phyloP scores from a whole-genome alignment of 768 basidiomycete genomes.

The Mycena haematopus region DNA sequence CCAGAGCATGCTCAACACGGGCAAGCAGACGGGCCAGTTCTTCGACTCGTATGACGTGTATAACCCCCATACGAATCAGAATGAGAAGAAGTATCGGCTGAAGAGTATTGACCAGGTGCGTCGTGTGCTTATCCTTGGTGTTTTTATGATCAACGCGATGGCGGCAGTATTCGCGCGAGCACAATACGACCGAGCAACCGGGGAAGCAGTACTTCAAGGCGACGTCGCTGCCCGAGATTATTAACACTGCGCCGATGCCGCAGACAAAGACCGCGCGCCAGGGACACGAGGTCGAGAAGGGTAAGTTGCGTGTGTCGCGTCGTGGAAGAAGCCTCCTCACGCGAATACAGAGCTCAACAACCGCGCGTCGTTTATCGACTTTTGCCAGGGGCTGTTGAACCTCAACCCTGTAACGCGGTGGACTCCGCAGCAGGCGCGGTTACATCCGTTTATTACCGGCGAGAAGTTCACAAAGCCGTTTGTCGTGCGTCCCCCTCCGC shows the following conservation, averaged over 20 bases:
- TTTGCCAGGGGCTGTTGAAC: conserved; percentile 92
- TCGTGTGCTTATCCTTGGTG: background rate
- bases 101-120: conserved; percentile 78
- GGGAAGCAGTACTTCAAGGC: conserved; percentile 99
- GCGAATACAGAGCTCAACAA: conserved; percentile 82
- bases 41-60: conserved; percentile 78
- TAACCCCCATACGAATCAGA: conserved; percentile 69
- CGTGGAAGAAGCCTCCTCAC: background rate
- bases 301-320: conserved; percentile 45
- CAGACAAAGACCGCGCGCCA: conserved; percentile 79
- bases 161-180: conserved; percentile 87
- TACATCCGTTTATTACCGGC: conserved; percentile 98
- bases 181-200: conserved; percentile 94
- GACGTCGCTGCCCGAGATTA: conserved; percentile 90
- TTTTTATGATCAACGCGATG: background rate
- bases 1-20: conserved; percentile 90
- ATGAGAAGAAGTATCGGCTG: conserved; percentile 84
- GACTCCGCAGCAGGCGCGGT: conserved; percentile 94
- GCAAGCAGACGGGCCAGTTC: conserved; percentile 94
- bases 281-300: conserved; percentile 88
- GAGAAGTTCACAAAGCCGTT: conserved; percentile 93
- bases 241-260: conserved; percentile 95
- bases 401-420: conserved; percentile 95
- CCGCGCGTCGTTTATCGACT: conserved; percentile 95
- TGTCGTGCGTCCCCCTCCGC: conserved; percentile 58